Evolutionary conservation across 2,329 filamentous ascomycete species (phyloP), one percentile per base, ranked within the genome.

Genomic region (Hypoxylon sp.): DNA sequence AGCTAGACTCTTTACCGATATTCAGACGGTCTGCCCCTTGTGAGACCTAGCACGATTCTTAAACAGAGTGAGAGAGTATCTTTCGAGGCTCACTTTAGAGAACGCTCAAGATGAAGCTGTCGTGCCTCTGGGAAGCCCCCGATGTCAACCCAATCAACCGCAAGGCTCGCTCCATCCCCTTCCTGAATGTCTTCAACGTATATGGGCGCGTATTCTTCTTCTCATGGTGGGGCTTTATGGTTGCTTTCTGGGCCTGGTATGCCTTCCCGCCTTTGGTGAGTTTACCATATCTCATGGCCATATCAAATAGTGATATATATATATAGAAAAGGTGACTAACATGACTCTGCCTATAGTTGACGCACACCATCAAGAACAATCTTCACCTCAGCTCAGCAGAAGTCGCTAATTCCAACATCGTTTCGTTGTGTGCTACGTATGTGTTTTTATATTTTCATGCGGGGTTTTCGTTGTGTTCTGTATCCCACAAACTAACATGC

Each of bases 121-220:
- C 79, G 6, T 76, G 81, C 70, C 79, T 84, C 8, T 88, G 83
- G 80, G 78, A 74, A 72, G 85, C 88, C 33, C 93, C 94, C 44
- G 88, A 92, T 78, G 82, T 97, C 81, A 97, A 97, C 79, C 93
- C 94, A 9, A 87, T 94, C 82, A 97, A 91, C 82, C 86, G 87
- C 65, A 97, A 97, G 79, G 94, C 94, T 59, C 89, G 87, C 67
- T 92, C 92, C 0, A 88, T 97, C 51, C 94, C 94, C 0, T 79
- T 93, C 22, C 82, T 97, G 68, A 97, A 97, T 78, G 88, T 91
- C 0, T 77, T 94, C 74, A 87, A 97, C 78, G 83, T 90, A 73
- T 94, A 97, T 83, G 94, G 94, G 39, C 87, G 94, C 5, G 94
- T 96, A 0, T 97, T 97, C 81, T 94, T 94, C 84, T 97, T 97